Conservation (phyloP, 73 alveolate species). For the Paramecium tetraurelia region DNA sequence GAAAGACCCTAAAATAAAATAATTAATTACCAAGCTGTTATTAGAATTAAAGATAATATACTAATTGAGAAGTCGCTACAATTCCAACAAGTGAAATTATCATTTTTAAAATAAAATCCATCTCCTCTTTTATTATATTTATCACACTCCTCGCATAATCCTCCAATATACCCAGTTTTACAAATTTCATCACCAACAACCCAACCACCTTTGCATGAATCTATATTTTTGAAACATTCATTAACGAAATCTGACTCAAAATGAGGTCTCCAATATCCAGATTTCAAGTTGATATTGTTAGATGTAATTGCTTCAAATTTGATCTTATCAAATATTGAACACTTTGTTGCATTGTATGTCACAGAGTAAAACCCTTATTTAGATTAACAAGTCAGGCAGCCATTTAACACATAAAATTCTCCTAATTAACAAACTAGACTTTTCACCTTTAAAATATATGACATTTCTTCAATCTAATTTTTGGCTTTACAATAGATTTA, state of each 20-base stretch:
- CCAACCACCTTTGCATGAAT: background rate
- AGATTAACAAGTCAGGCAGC: background rate
- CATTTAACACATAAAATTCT: background rate
- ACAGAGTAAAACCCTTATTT: background rate
- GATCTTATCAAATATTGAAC: background rate
- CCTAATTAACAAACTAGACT: background rate
- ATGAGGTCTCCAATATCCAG: background rate
- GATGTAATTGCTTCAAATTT: background rate
- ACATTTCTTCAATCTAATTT: background rate
- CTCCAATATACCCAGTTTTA: background rate
- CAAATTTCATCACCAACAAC: background rate
- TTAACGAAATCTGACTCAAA: background rate
- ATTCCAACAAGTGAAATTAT: background rate
- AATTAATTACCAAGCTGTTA: background rate
- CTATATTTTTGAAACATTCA: background rate
- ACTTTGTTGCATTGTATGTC: background rate
- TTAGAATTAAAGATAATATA: background rate
- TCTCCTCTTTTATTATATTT: background rate
- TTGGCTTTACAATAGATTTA: background rate
- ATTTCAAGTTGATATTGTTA: background rate
- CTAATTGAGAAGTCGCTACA: background rate
- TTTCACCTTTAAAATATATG: background rate
- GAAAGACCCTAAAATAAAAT: background rate
- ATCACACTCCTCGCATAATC: slow-evolving; percentile 7
- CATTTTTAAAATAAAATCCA: background rate